Evolutionary conservation across 176 grass and related monocot species (phyloP), one percentile per base, ranked within the genome.

Genomic region (Carex scoparia): DNA sequence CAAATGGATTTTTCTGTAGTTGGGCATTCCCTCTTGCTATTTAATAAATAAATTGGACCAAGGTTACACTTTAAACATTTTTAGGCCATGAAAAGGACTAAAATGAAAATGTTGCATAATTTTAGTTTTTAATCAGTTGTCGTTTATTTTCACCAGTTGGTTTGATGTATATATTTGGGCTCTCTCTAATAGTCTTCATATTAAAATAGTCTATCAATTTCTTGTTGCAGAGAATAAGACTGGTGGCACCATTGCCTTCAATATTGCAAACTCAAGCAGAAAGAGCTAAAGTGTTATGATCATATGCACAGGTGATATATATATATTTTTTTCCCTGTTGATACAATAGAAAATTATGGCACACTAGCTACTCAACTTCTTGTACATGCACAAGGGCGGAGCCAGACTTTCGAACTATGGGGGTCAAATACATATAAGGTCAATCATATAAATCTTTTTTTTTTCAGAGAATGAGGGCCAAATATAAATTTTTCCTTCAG

Each of bases 231-330:
- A 87, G 61, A 77, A 10, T 97, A 82, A 92, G 89, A 81, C 79
- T 97, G 71, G 90, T 76, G 0, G 94, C 94, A 70, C 85, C 88
- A 18, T 78, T 91, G 64, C 94, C 94, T 79, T 61, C 64, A 2
- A 82, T 90, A 66, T 79, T 97, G 78, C 88, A 89, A 55, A 94
- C 92, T 51, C 67, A 35, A 66, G 58, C 87, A 80, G 94, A 97
- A 69, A 83, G 42, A 67, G 23, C 1, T 48, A 44, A 54, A 68
- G 42, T 5, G 27, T 33, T 56, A 31, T 77, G 49, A 77, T 14
- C 27, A 7, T 51, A 51, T 77, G 11, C 33, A 76, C 28, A 15
- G 48, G 49, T 55, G 49, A 77, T 19, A 15, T 55, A 27, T 63
- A 6, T 63, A 23, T 23, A 23, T 30, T 63, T 77, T 49, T 73